Conservation (phyloP, 202 grass and related monocot genomes). For the Musa balbisiana region DNA sequence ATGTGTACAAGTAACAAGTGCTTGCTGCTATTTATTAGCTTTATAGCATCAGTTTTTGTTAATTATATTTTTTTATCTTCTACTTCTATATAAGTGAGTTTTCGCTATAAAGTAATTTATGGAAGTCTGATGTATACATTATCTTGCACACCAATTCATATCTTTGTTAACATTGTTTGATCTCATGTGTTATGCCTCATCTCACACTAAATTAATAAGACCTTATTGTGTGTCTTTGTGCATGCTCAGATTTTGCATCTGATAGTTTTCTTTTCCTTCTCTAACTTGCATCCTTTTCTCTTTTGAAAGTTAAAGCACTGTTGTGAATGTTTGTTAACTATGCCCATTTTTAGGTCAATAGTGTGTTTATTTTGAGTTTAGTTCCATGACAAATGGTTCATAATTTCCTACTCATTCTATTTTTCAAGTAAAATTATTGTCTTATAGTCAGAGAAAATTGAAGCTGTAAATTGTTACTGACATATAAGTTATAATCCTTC, state of each 20-base stretch:
- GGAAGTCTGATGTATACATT: background rate
- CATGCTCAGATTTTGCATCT: background rate
- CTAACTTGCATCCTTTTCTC: background rate
- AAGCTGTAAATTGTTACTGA: no score
- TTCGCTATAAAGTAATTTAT: no score
- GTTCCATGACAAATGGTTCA: no score
- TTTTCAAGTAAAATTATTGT: no score
- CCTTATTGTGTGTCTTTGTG: background rate
- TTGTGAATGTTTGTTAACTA: no score
- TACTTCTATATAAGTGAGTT: background rate
- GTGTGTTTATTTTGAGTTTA: no score
- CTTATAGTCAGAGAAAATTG: no score
- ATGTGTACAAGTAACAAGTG: background rate
- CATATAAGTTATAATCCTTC: no score
- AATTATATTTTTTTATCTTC: background rate
- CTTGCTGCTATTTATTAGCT: background rate
- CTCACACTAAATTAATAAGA: background rate
- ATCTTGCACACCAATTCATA: background rate
- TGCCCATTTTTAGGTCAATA: no score
- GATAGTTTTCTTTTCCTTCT: background rate
- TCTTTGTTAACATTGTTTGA: background rate
- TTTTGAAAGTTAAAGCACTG: background rate
- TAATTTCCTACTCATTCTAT: no score
- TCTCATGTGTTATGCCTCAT: background rate
- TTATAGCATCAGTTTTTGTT: background rate